Evolutionary conservation across 176 grass and related monocot species (phyloP).

Genomic region (Oryza glaberrima): DNA sequence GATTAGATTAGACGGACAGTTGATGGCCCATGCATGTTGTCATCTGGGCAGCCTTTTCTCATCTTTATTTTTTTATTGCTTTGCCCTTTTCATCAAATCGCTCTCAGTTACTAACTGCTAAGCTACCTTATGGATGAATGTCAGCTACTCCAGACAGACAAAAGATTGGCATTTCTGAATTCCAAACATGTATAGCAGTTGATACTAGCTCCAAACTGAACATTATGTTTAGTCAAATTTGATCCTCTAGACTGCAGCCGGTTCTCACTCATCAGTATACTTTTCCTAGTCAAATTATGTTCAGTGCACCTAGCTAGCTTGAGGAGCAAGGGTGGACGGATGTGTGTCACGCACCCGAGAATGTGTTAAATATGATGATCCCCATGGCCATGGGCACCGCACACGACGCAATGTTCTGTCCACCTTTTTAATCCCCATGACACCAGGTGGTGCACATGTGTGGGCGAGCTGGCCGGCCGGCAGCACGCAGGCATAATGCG

Average conservation of each 20-base stretch:
- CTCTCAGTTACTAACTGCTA: background rate
- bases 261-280: background rate
- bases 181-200: background rate
- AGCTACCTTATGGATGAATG: background rate
- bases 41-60: background rate
- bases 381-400: constrained; percentile 14
- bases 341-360: background rate
- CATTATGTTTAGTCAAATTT: background rate
- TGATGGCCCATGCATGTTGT: constrained; percentile 4
- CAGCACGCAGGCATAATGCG: constrained; percentile 27
- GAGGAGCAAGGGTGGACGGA: constrained; percentile 15
- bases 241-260: background rate
- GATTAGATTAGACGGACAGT: constrained; percentile 6
- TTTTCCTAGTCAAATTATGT: background rate
- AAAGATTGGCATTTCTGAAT: background rate
- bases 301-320: background rate
- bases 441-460: constrained; percentile 38
- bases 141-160: background rate
- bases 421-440: constrained; percentile 7
- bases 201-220: background rate
- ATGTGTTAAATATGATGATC: background rate
- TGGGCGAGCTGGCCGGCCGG: constrained; percentile 20
- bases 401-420: background rate
- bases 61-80: background rate
- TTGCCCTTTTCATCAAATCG: background rate